phyloP scores from a whole-genome alignment of 129 eudicot species.

The Flaveria ramosissima region DNA sequence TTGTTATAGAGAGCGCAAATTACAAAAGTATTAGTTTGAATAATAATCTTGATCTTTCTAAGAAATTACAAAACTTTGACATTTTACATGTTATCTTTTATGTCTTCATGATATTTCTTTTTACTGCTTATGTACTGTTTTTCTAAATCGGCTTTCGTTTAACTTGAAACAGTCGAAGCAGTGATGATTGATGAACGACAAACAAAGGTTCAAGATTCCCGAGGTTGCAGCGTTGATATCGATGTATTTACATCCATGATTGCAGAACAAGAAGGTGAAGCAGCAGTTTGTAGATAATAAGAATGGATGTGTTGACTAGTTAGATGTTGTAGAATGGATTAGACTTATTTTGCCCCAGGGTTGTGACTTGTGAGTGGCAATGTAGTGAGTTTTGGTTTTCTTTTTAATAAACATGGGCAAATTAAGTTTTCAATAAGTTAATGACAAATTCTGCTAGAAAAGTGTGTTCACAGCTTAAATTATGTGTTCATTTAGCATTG shows the following conservation, averaged over 20 bases:
- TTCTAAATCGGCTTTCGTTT: background rate
- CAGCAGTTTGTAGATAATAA: slow-evolving; percentile 39
- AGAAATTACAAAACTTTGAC: background rate
- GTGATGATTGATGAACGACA: slow-evolving; percentile 29
- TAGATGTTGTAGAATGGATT: slow-evolving; percentile 26
- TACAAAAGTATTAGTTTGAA: background rate
- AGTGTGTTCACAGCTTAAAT: no score
- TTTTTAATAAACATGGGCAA: slow-evolving; percentile 34
- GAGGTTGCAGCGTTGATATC: slow-evolving; percentile 23
- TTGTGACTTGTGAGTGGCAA: slow-evolving; percentile 32
- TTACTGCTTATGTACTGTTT: background rate
- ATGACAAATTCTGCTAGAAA: slow-evolving; percentile 16
- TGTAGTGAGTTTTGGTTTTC: slow-evolving; percentile 28
- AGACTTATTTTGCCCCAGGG: slow-evolving; percentile 33
- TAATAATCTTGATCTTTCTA: background rate
- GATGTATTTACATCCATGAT: slow-evolving; percentile 25
- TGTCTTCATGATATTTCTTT: background rate
- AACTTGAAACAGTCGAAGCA: slow-evolving; percentile 38
- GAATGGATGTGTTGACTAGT: slow-evolving; percentile 25
- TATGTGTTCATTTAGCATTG: background rate
- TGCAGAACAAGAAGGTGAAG: slow-evolving; percentile 22
- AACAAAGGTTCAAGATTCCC: slow-evolving; percentile 7
- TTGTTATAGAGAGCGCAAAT: background rate
- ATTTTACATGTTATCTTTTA: background rate
- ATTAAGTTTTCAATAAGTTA: slow-evolving; percentile 11